phyloP scores from a whole-genome alignment of 192 early-diverging fungal species.

The Backusella tarrabulga region DNA sequence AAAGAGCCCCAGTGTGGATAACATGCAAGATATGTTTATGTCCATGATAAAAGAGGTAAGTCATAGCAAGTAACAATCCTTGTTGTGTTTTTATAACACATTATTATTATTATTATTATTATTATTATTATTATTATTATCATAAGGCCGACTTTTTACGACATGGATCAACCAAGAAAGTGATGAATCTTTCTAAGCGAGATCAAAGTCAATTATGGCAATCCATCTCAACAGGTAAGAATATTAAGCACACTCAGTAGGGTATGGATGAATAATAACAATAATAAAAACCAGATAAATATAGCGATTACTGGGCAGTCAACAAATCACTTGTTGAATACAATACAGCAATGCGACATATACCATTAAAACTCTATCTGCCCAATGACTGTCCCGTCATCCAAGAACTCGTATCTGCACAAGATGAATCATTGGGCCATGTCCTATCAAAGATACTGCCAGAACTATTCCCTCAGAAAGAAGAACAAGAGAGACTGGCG shows the following conservation, averaged over 20 bases:
- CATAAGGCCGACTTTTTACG: conserved; percentile 78
- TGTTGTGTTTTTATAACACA: too few species aligned
- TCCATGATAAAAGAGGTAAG: conserved; percentile 81
- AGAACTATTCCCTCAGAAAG: conserved; percentile 41
- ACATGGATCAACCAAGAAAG: conserved; percentile 77
- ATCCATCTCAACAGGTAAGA: conserved; percentile 59
- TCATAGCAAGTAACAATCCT: too few species aligned
- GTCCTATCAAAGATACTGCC: conserved; percentile 51
- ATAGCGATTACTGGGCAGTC: conserved; percentile 61
- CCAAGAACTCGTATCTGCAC: conserved; percentile 57
- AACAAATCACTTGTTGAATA: conserved; percentile 52
- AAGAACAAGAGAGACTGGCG: not conserved
- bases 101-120: not conserved
- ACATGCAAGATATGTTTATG: conserved; percentile 80
- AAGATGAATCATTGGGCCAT: conserved; percentile 46
- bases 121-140: not conserved
- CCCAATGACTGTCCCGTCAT: conserved; percentile 55
- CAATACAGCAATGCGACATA: conserved; percentile 42
- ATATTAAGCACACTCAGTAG: too few species aligned
- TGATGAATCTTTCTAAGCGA: conserved; percentile 82
- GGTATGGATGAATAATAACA: not conserved
- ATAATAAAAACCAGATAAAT: conserved; percentile 39
- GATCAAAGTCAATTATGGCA: conserved; percentile 85
- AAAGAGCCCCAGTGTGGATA: conserved; percentile 49
- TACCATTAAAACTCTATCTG: conserved; percentile 62